phyloP scores from a whole-genome alignment of 371 early-diverging fungal genomes.

The Haplosporangium sp. region DNA sequence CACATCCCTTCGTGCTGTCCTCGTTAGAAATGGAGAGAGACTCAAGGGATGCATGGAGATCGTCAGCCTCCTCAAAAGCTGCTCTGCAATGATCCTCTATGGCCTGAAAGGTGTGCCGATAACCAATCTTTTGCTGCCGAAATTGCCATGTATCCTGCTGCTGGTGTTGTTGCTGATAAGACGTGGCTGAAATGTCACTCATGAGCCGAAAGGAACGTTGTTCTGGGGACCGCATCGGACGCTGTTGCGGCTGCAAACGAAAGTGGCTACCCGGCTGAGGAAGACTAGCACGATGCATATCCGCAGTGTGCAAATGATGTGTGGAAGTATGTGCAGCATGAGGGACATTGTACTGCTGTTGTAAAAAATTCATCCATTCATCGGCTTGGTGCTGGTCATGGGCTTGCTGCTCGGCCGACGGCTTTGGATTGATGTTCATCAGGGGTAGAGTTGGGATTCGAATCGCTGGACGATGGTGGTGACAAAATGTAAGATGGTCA shows the following conservation, averaged over 20 bases:
- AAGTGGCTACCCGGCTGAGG: neutral
- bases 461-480: constrained; percentile 52
- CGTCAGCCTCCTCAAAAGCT: neutral
- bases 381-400: constrained; percentile 19
- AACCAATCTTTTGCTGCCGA: constrained; percentile 6
- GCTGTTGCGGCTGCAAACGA: neutral
- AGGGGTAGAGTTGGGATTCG: constrained; percentile 34
- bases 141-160: constrained; percentile 6
- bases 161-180: constrained; percentile 11
- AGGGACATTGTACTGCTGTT: constrained; percentile 26
- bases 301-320: no score
- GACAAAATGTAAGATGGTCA: constrained; percentile 50
- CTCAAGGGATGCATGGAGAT: neutral
- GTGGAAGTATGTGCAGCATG: constrained; percentile 7
- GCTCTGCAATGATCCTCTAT: no score
- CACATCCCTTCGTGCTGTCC: constrained; percentile 10
- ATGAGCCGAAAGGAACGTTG: constrained; percentile 10
- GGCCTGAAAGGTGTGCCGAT: no score
- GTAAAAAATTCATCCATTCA: constrained; percentile 34
- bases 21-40: constrained; percentile 8
- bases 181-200: neutral
- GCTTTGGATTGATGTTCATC: constrained; percentile 18
- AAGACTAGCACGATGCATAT: neutral
- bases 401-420: constrained; percentile 15
- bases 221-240: neutral